Evolutionary conservation across 108 stramenopile genomes (phyloP).

Genomic region (Skeletonema potamos): DNA sequence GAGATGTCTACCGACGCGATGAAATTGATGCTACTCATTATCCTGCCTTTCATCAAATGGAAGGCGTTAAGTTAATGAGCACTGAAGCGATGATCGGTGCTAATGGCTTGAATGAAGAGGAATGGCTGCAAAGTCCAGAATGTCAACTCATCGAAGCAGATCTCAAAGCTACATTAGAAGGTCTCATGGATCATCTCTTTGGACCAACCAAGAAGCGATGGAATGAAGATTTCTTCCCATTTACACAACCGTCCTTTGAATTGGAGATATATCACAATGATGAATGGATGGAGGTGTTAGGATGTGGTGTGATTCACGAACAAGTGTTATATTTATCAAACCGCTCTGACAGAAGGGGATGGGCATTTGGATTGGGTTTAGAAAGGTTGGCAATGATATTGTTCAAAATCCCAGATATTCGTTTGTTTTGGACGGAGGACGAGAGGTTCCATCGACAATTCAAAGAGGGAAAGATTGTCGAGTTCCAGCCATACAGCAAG

Average conservation of each 20-base stretch:
- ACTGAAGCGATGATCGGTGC: constrained; percentile 61
- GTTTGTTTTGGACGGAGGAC: constrained; percentile 95
- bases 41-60: constrained; percentile 99
- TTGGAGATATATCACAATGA: constrained; percentile 90
- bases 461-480: constrained; percentile 64
- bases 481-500: constrained; percentile 92
- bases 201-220: constrained; percentile 69
- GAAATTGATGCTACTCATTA: constrained; percentile 97
- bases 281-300: constrained; percentile 97
- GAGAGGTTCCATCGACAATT: constrained; percentile 91
- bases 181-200: constrained; percentile 80
- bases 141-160: constrained; percentile 54
- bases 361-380: constrained; percentile 96
- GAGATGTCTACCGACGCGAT: constrained; percentile 98
- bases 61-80: constrained; percentile 89
- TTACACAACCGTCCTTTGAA: constrained; percentile 94
- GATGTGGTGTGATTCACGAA: constrained; percentile 92
- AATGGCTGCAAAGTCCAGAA: constrained; percentile 17
- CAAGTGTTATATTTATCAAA: constrained; percentile 65
- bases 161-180: constrained; percentile 77
- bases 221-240: constrained; percentile 93
- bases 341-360: constrained; percentile 56
- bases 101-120: constrained; percentile 22
- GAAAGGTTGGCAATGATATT: constrained; percentile 97
- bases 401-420: constrained; percentile 96